A percentile compares a stretch with the other conserved stretches of the same genome.
phyloP scores from a whole-genome alignment of 805 yeast species.

The Wilhelminamyces savonicus region DNA sequence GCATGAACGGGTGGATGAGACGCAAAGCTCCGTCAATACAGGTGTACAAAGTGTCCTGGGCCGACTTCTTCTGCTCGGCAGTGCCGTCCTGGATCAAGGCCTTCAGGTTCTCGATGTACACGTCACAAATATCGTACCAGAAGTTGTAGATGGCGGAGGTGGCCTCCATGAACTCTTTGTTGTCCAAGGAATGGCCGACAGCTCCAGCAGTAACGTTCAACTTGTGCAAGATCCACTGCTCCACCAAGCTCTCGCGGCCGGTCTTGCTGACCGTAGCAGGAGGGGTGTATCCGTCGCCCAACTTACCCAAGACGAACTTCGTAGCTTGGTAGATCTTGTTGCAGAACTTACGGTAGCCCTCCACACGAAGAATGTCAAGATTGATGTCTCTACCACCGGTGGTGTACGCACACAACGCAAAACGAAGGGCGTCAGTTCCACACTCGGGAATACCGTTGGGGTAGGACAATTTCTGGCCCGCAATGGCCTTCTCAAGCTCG shows the following conservation, averaged over 20 bases:
- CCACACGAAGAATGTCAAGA: conserved; percentile 91
- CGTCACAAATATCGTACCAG: conserved; percentile 97
- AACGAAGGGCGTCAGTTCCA: conserved; percentile 98
- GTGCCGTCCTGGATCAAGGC: conserved; percentile 88
- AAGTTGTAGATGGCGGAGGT: conserved; percentile 85
- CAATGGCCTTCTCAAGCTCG: conserved; percentile 80
- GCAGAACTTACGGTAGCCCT: conserved; percentile 99
- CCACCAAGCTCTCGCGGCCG: conserved; percentile 86
- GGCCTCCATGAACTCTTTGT: conserved; percentile 83
- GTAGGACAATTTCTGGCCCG: conserved; percentile 83
- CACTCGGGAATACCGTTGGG: conserved; percentile 98
- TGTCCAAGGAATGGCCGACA: conserved; percentile 63
- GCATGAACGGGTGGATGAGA: conserved; percentile 98
- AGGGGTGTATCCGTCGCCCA: conserved; percentile 85
- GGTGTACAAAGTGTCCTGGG: conserved; percentile 90
- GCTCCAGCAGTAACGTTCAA: conserved; percentile 62
- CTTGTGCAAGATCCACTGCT: conserved; percentile 93
- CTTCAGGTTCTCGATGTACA: conserved; percentile 96
- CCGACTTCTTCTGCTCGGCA: conserved; percentile 75
- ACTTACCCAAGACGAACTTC: conserved; percentile 87
- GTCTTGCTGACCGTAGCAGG: conserved; percentile 57
- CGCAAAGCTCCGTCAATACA: conserved; percentile 87
- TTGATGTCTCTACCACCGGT: conserved; percentile 99
- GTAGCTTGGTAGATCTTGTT: conserved; percentile 99
- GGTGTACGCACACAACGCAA: conserved; percentile 96